Conservation (phyloP, 495 filamentous ascomycete genomes). For the Alectoria sarmentosa region DNA sequence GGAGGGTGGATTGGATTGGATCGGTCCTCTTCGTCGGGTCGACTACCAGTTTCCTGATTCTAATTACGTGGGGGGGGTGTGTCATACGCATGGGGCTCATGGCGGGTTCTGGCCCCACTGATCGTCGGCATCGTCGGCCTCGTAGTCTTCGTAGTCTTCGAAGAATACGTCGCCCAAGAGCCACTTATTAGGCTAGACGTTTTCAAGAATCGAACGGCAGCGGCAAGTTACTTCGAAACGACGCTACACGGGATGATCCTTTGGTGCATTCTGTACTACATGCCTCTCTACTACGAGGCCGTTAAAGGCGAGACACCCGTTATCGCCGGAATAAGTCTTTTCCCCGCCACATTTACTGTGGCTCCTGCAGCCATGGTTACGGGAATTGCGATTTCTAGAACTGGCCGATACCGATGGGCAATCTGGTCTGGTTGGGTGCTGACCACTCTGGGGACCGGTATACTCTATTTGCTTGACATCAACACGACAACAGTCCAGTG, state of each 20-base stretch:
- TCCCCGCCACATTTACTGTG: slow-evolving; percentile 51
- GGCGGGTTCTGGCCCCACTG: slow-evolving; percentile 52
- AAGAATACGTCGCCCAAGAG: slow-evolving; percentile 37
- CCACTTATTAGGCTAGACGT: slow-evolving; percentile 42
- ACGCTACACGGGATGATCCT: slow-evolving; percentile 48
- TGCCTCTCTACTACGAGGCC: slow-evolving; percentile 58
- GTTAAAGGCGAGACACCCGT: slow-evolving; percentile 49
- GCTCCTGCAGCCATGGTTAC: slow-evolving; percentile 42
- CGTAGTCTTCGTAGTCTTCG: slow-evolving; percentile 39
- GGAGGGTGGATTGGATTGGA: slow-evolving; percentile 55
- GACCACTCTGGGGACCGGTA: slow-evolving; percentile 41
- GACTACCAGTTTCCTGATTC: slow-evolving; percentile 25
- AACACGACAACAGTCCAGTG: slow-evolving; percentile 42
- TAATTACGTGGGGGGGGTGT: slow-evolving; percentile 47
- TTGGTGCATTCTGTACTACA: slow-evolving; percentile 53
- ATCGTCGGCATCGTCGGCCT: slow-evolving; percentile 47
- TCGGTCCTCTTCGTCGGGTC: slow-evolving; percentile 44
- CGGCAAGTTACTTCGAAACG: slow-evolving; percentile 37
- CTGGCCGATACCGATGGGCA: slow-evolving; percentile 46
- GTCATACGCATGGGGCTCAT: slow-evolving; percentile 42
- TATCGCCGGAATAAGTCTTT: slow-evolving; percentile 51
- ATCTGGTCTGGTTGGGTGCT: slow-evolving; percentile 53
- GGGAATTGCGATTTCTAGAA: slow-evolving; percentile 42
- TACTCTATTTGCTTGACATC: slow-evolving; percentile 40
- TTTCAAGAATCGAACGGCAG: slow-evolving; percentile 41